Conservation (phyloP, 2,329 filamentous ascomycete species). For the Aspergillus neotritici region DNA sequence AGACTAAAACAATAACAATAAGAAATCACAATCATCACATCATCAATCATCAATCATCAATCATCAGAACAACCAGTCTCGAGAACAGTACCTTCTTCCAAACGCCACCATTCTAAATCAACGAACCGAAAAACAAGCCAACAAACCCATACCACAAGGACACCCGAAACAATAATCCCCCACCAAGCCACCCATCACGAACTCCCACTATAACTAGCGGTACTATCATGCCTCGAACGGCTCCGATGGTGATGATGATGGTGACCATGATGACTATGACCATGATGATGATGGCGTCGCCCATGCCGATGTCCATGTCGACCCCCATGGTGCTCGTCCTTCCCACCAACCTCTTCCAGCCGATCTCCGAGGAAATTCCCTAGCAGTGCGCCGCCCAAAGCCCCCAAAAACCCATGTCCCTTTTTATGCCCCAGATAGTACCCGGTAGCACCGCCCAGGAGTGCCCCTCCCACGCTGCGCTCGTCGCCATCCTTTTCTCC, state of each 20-base stretch:
- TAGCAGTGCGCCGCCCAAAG: conserved; percentile 52
- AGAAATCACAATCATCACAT: background rate
- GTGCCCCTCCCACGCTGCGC: conserved; percentile 52
- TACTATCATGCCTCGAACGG: conserved; percentile 15
- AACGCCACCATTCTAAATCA: too few species aligned
- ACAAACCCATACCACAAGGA: background rate
- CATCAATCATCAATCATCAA: background rate
- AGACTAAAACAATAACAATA: too few species aligned
- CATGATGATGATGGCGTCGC: conserved; percentile 8
- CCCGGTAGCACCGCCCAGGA: conserved; percentile 54
- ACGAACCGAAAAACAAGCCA: background rate
- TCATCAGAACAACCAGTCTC: too few species aligned
- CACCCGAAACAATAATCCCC: background rate
- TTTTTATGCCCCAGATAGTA: conserved; percentile 53
- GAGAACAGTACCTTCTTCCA: too few species aligned
- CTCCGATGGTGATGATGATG: conserved; percentile 17
- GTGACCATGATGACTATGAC: conserved; percentile 17
- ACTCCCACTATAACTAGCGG: conserved; percentile 10
- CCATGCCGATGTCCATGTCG: background rate
- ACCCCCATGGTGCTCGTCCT: conserved; percentile 15
- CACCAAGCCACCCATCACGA: background rate
- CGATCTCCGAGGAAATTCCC: conserved; percentile 53
- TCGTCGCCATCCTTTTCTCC: conserved; percentile 41
- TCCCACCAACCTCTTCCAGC: conserved; percentile 39
- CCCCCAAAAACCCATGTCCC: conserved; percentile 54